phyloP scores from a whole-genome alignment of 225 moss, liverwort and hornwort species.

The Ulota crispa region DNA sequence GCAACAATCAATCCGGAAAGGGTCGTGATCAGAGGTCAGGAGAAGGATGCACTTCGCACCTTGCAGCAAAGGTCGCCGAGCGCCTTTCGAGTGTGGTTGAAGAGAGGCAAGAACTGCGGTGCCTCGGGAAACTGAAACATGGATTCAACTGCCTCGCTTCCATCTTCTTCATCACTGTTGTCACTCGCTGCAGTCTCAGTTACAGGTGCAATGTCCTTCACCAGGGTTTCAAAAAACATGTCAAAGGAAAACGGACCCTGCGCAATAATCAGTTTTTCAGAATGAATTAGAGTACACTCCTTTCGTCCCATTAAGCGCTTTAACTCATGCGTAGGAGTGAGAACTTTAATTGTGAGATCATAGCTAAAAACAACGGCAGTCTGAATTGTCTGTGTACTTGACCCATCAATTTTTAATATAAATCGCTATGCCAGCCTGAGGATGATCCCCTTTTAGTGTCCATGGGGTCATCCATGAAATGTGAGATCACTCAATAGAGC shows the following conservation, averaged over 20 bases:
- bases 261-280: background rate
- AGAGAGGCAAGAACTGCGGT: slow-evolving; percentile 26
- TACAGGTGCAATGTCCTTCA: slow-evolving; percentile 23
- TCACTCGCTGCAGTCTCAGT: background rate
- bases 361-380: too few species aligned
- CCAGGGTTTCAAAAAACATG: slow-evolving; percentile 37
- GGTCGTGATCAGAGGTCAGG: too few species aligned
- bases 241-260: slow-evolving; percentile 55
- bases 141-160: background rate
- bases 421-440: too few species aligned
- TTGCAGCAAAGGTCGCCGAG: slow-evolving; percentile 38
- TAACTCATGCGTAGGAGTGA: background rate
- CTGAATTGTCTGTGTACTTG: too few species aligned
- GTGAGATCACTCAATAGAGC: too few species aligned
- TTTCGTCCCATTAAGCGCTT: background rate
- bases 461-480: too few species aligned
- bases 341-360: too few species aligned
- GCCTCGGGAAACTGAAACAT: slow-evolving; percentile 45
- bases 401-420: too few species aligned
- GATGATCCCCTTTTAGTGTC: too few species aligned
- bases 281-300: background rate
- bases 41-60: slow-evolving; percentile 6
- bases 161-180: slow-evolving; percentile 2
- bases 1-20: too few species aligned
- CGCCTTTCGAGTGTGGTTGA: slow-evolving; percentile 26